A percentile compares a stretch with the other conserved stretches of the same genome.
Evolutionary conservation across 148 eudicot genomes (phyloP).

Genomic region (Fagopyrum homotropicum): DNA sequence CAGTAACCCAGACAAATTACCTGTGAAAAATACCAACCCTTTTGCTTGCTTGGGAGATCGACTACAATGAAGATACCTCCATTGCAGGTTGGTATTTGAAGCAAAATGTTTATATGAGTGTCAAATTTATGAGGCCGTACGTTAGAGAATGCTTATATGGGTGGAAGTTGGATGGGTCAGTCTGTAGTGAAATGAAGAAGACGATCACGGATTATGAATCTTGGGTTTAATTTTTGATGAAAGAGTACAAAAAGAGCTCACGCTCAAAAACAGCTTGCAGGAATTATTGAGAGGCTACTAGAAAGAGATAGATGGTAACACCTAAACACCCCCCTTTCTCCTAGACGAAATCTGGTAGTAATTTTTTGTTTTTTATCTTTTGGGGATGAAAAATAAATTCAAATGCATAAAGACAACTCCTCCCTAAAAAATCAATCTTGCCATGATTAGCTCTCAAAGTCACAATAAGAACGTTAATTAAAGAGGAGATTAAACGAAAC

Average conservation of each 20-base stretch:
- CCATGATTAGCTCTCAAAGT: conserved; percentile 5
- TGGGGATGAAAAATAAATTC: background rate
- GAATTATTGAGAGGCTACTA: background rate
- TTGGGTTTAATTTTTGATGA: background rate
- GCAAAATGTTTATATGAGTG: background rate
- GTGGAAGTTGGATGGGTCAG: background rate
- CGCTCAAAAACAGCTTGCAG: conserved; percentile 10
- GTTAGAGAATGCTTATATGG: background rate
- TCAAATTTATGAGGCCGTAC: background rate
- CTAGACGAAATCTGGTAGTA: background rate
- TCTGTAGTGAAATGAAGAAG: background rate
- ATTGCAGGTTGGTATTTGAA: background rate
- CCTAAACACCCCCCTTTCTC: conserved; percentile 2
- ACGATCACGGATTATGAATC: conserved; percentile 5
- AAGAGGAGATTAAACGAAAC: background rate
- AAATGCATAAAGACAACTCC: background rate
- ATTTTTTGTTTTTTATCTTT: background rate
- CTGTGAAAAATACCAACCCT: background rate
- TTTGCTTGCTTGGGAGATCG: background rate
- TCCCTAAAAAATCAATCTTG: background rate
- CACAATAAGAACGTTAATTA: background rate
- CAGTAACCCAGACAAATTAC: background rate
- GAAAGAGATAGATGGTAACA: conserved; percentile 1
- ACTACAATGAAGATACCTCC: background rate
- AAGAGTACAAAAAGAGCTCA: conserved; percentile 4